Percentiles rank a stretch among this genome's conserved stretches.
These are phyloP conservation scores for Yamadazyma akitaensis DNA, from an alignment of 805 yeast genomes.

Conservation along the genomic window DNA sequence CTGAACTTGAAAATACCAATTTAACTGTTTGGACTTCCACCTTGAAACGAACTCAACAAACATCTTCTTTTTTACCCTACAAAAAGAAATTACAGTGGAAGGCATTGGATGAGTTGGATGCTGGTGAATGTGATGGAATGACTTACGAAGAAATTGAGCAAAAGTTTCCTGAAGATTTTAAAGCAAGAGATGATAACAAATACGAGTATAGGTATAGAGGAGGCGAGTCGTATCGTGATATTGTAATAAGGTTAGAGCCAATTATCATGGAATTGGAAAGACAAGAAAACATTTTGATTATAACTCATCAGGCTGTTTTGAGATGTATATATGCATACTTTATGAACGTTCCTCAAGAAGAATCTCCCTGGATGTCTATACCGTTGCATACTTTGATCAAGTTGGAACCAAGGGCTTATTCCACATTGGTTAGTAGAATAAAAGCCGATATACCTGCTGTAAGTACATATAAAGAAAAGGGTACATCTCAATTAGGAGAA, in stretches of 20 bases:
- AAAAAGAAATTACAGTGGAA: conserved; percentile 84
- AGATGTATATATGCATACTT: conserved; percentile 96
- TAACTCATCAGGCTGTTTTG: conserved; percentile 96
- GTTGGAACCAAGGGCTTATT: conserved; percentile 92
- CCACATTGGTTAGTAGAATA: conserved; percentile 81
- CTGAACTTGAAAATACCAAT: conserved; percentile 46
- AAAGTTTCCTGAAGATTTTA: conserved; percentile 88
- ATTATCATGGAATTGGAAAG: conserved; percentile 97
- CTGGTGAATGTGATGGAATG: conserved; percentile 96
- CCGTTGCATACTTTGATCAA: conserved; percentile 94
- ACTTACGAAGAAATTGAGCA: conserved; percentile 90
- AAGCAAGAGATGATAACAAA: conserved; percentile 92
- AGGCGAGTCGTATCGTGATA: conserved; percentile 95
- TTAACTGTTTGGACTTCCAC: conserved; percentile 97
- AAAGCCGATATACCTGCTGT: conserved; percentile 98
- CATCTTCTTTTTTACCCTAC: conserved; percentile 78
- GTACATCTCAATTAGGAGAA: conserved; percentile 68
- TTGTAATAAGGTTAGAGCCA: conserved; percentile 91
- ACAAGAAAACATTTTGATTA: conserved; percentile 91
- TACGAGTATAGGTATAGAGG: conserved; percentile 95
- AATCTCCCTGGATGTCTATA: conserved; percentile 98
- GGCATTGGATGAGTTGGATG: conserved; percentile 94
- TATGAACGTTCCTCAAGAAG: conserved; percentile 97
- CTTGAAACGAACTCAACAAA: conserved; percentile 84
- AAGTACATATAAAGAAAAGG: conserved; percentile 92